phyloP scores from a whole-genome alignment of 805 yeast genomes.

The Danielia reshetovae region DNA sequence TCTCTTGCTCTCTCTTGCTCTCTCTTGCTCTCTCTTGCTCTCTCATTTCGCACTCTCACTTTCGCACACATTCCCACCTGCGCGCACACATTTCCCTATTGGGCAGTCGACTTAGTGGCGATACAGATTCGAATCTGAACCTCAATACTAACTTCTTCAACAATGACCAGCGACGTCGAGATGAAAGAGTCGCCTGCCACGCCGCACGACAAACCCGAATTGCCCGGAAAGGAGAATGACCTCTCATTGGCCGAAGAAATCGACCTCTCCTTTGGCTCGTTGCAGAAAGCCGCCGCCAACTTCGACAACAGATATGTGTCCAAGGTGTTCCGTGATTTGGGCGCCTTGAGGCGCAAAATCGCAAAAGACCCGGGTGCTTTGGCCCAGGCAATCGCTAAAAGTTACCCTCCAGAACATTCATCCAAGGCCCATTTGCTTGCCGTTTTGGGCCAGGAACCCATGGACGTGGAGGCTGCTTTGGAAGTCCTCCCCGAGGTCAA shows the following conservation, averaged over 20 bases:
- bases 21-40: no score
- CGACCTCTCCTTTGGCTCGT: conserved; percentile 41
- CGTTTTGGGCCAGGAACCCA: conserved; percentile 12
- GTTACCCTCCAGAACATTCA: conserved; percentile 51
- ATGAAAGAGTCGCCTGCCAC: conserved; percentile 15
- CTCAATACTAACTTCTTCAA: no score
- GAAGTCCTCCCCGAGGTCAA: conserved; percentile 74
- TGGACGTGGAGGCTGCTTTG: conserved; percentile 27
- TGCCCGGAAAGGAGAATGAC: conserved; percentile 2
- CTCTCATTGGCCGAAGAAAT: conserved; percentile 28
- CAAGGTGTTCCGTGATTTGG: conserved; percentile 80
- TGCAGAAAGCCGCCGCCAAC: conserved; percentile 60
- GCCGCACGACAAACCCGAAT: conserved; percentile 5
- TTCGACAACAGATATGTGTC: conserved; percentile 86
- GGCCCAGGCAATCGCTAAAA: conserved; percentile 46
- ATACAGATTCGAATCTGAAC: no score
- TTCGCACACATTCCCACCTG: no score
- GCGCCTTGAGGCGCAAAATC: conserved; percentile 65
- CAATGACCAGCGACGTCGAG: conserved; percentile 13
- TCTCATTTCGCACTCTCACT: no score
- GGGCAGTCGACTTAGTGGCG: conserved; percentile 1
- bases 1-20: no score
- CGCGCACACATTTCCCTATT: conserved; percentile 1
- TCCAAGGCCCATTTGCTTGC: conserved; percentile 35
- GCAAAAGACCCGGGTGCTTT: conserved; percentile 45